Conservation (phyloP, 1,284 basidiomycete genomes). For the Tylopilus sp. region DNA sequence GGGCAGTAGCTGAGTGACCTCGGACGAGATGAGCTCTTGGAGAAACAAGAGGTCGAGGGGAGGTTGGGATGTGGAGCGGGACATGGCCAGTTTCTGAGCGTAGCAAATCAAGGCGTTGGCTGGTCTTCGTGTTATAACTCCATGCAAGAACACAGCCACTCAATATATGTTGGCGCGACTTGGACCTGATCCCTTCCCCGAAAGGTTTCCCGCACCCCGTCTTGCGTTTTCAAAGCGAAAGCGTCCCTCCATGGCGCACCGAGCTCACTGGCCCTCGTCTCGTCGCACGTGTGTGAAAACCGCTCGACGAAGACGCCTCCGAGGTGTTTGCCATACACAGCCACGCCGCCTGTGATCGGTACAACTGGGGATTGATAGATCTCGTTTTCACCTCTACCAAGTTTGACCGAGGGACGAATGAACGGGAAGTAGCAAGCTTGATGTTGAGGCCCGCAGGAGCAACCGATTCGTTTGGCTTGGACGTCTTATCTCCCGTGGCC, state of each 20-base stretch:
- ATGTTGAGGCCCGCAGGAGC: slow-evolving; percentile 13
- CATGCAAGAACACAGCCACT: slow-evolving; percentile 12
- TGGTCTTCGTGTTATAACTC: background rate
- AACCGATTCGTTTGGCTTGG: slow-evolving; percentile 1
- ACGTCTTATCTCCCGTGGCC: background rate
- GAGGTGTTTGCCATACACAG: slow-evolving; percentile 37
- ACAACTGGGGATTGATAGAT: slow-evolving; percentile 39
- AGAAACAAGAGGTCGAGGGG: slow-evolving; percentile 77
- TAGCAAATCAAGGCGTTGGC: background rate
- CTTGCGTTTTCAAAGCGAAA: slow-evolving; percentile 26
- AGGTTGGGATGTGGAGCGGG: slow-evolving; percentile 27
- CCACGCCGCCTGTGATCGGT: slow-evolving; percentile 39
- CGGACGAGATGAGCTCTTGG: slow-evolving; percentile 58
- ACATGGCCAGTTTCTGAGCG: background rate
- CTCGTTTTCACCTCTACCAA: slow-evolving; percentile 43
- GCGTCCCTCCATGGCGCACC: slow-evolving; percentile 20
- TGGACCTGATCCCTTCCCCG: slow-evolving; percentile 21
- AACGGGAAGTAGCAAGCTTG: slow-evolving; percentile 11
- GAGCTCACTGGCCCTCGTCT: slow-evolving; percentile 29
- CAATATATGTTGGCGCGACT: slow-evolving; percentile 14
- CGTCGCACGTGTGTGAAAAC: slow-evolving; percentile 21
- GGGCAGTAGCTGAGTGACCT: slow-evolving; percentile 56
- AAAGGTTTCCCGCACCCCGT: slow-evolving; percentile 22
- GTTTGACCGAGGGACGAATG: slow-evolving; percentile 34
- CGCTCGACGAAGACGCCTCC: slow-evolving; percentile 35